Percentiles rank a stretch among this genome's conserved stretches.
Conservation (phyloP, 257 asterid genomes). For the Nicotiana otophora region DNA sequence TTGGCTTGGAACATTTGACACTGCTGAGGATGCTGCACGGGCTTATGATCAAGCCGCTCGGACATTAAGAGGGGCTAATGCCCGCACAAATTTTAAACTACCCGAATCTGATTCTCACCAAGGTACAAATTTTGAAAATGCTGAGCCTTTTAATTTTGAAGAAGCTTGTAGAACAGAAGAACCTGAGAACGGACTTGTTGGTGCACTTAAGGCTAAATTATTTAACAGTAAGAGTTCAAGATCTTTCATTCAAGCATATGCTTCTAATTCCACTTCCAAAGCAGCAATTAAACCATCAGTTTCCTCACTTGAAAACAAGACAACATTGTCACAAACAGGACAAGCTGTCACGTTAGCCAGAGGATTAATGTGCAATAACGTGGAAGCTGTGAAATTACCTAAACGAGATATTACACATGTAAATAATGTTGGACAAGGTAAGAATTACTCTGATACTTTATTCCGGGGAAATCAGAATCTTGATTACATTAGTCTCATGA, state of each 20-base stretch:
- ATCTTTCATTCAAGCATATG: slow-evolving; percentile 16
- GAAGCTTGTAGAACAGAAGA: slow-evolving; percentile 64
- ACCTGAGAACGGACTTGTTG: slow-evolving; percentile 49
- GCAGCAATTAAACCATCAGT: neutral
- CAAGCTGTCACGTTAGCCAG: neutral
- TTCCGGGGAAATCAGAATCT: neutral
- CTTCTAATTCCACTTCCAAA: neutral
- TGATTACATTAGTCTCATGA: slow-evolving; percentile 8
- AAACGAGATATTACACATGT: neutral
- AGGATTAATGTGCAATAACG: no score
- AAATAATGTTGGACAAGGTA: neutral
- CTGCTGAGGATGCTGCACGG: slow-evolving; percentile 77
- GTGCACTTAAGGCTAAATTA: slow-evolving; percentile 61
- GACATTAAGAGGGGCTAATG: slow-evolving; percentile 56
- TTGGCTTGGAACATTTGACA: slow-evolving; percentile 82
- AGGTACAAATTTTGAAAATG: slow-evolving; percentile 13
- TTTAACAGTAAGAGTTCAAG: slow-evolving; percentile 28
- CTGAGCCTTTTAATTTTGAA: slow-evolving; percentile 61
- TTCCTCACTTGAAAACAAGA: neutral
- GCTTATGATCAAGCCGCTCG: slow-evolving; percentile 83
- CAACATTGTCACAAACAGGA: neutral
- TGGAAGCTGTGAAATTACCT: neutral
- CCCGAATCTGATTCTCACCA: slow-evolving; percentile 18
- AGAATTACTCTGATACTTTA: neutral
- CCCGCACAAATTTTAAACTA: slow-evolving; percentile 69